Percentiles rank a stretch among this genome's conserved stretches.
These are phyloP conservation scores for Colletotrichum lindemuthianum DNA, from an alignment of 2,329 filamentous ascomycete species.

Conservation along the genomic window DNA sequence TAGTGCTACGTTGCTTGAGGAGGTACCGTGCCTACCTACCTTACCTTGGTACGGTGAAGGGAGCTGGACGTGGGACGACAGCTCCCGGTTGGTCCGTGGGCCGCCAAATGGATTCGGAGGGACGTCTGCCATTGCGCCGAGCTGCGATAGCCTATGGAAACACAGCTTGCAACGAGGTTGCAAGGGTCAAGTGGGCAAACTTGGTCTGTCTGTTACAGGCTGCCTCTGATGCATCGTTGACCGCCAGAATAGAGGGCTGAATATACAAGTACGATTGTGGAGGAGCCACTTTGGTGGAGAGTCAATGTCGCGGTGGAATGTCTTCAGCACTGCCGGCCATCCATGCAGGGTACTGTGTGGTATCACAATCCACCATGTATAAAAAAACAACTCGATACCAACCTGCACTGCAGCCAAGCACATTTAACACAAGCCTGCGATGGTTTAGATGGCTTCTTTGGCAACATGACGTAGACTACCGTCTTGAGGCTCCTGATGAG, in stretches of 20 bases:
- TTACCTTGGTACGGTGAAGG: slow-evolving; percentile 27
- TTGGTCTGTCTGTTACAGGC: slow-evolving; percentile 16
- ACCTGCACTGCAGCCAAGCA: too few relatives aligned
- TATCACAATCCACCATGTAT: too few relatives aligned
- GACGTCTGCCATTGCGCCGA: slow-evolving; percentile 10
- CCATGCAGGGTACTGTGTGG: too few relatives aligned
- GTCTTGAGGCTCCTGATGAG: too few relatives aligned
- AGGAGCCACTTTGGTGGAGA: slow-evolving; percentile 11
- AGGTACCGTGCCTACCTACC: slow-evolving; percentile 8
- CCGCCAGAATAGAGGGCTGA: slow-evolving; percentile 7
- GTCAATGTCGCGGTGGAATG: not conserved
- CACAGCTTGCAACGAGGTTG: slow-evolving; percentile 2
- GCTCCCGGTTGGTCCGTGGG: slow-evolving; percentile 28
- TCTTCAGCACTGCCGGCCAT: not conserved
- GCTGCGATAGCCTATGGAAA: slow-evolving; percentile 16
- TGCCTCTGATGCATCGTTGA: not conserved
- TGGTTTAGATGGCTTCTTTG: too few relatives aligned
- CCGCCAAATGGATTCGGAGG: slow-evolving; percentile 23
- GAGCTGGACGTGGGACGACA: slow-evolving; percentile 21
- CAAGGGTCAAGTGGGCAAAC: slow-evolving; percentile 22
- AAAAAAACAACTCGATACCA: too few relatives aligned
- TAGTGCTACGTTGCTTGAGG: slow-evolving; percentile 1
- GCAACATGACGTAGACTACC: too few relatives aligned
- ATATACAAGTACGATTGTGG: not conserved
- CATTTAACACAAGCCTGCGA: too few relatives aligned